Evolutionary conservation across 2,329 filamentous ascomycete species (phyloP).

Genomic region (Colletotrichum navitas): DNA sequence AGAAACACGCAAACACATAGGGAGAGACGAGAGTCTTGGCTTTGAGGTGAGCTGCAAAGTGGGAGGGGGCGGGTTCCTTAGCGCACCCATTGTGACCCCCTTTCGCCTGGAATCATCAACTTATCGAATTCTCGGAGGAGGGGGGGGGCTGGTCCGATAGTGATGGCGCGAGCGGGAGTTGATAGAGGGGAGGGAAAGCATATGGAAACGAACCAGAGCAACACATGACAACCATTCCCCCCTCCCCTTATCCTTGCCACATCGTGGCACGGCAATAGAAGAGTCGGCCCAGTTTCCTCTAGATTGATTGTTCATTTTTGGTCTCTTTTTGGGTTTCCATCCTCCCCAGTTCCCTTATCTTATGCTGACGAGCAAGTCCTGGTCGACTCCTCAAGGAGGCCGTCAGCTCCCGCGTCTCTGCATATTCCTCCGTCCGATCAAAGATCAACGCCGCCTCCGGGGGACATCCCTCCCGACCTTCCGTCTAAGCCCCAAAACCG

Average conservation of each 20-base stretch:
- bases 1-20: background rate
- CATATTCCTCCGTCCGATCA: background rate
- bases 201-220: background rate
- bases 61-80: slow-evolving; percentile 5
- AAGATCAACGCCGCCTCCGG: too few species aligned
- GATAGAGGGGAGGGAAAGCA: background rate
- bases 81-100: background rate
- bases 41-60: background rate
- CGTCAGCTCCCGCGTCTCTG: background rate
- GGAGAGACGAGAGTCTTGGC: slow-evolving; percentile 3
- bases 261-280: slow-evolving; percentile 19
- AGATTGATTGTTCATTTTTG: background rate
- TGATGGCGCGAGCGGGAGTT: background rate
- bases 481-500: slow-evolving; percentile 4
- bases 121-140: background rate
- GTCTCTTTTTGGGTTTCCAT: background rate
- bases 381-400: background rate
- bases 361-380: background rate
- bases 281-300: background rate
- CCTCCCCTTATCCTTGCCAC: background rate
- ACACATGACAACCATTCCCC: slow-evolving; percentile 18
- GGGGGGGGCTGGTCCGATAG: background rate
- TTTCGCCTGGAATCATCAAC: background rate
- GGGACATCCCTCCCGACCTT: background rate
- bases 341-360: background rate